Evolutionary conservation across 2,329 filamentous ascomycete species (phyloP), one percentile per base, ranked within the genome.

Genomic region (Xylariaceae sp.): DNA sequence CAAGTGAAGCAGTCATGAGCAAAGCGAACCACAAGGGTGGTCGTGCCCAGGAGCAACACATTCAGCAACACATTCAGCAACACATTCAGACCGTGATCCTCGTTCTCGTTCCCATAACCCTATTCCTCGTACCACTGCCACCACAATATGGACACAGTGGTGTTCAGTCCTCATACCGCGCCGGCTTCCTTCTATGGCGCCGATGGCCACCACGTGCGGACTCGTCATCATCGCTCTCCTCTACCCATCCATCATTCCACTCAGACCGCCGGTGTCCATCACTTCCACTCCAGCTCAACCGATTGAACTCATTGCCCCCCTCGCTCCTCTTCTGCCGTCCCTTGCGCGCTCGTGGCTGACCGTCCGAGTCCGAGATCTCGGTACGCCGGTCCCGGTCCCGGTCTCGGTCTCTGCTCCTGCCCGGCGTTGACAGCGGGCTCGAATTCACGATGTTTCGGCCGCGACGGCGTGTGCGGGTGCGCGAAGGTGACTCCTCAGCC

Each of bases 361-460:
- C 26, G 9, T 58, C 52, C 8, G 51, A 53, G 29, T 55, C 55
- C 4, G 53, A 59, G 6, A 46, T 28, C 9, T 50, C 48, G 15
- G 31, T 34, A 8, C 35, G 42, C n/a, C 42, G 28, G 15, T 43
- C 42, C 12, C 19, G 42, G 31, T 43, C 44, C n/a, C n/a, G n/a
- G 8, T 42, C 42, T 17, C 47, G 42, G 4, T 37, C 49, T n/a
- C n/a, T n/a, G n/a, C n/a, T n/a, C n/a, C n/a, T n/a, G n/a, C n/a
- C n/a, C 16, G 51, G 53, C 3, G 49, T 52, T 11, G 59, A 60
- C 34, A 60, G 52, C 3, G 57, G 57, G 42, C 57, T 60, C 4
- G 59, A 60, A 36, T 55, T 54, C 13, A 44, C 38, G 7, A 36
- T 34, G 26, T 41, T 37, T 11, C 22, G 22, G 31, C 32, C 22